Evolutionary conservation across 257 asterid genomes (phyloP), one percentile per base, ranked within the genome.

Genomic region (Ocimum tenuiflorum): DNA sequence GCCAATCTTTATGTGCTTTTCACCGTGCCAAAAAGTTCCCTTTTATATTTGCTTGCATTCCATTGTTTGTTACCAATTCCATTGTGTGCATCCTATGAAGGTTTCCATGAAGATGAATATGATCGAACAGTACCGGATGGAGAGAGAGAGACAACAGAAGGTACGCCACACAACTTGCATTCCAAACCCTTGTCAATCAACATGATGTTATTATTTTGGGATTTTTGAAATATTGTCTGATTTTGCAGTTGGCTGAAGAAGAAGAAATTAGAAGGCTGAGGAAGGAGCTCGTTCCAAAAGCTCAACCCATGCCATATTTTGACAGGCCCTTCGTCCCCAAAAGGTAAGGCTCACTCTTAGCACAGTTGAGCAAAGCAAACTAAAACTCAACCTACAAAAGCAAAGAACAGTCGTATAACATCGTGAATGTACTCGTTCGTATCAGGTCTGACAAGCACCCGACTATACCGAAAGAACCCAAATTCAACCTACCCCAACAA

Each of bases 221-320:
- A n/a, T n/a, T n/a, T n/a, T n/a, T n/a, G n/a, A n/a, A n/a, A n/a
- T n/a, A n/a, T 18, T 48, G 60, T 27, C 56, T 52, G 54, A 36
- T 71, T 50, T 53, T 76, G 67, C 76, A 94, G 99, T 60, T 86
- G 77, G 96, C 72, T 22, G 99, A 91, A 76, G 99, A 94, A 81
- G 99, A 94, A 79, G 94, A 88, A 77, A 76, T 86, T 41, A 75
- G 76, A 75, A 91, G 95, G 77, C 82, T 88, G 71, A 81, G 97
- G 75, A 94, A 83, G 83, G 99, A 81, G 62, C 96, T 90, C 39
- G 77, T 94, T 39, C 99, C 99, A 1, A 94, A 85, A 80, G 99
- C 99, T 69, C 99, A 94, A 65, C 99, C 97, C 4, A 71, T 94
- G 88, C 99, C 99, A 1, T 94, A 86, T 68, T 94, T 94, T 23